Evolutionary conservation across 306 rosid genomes (phyloP).

Genomic region (Betula pendula): DNA sequence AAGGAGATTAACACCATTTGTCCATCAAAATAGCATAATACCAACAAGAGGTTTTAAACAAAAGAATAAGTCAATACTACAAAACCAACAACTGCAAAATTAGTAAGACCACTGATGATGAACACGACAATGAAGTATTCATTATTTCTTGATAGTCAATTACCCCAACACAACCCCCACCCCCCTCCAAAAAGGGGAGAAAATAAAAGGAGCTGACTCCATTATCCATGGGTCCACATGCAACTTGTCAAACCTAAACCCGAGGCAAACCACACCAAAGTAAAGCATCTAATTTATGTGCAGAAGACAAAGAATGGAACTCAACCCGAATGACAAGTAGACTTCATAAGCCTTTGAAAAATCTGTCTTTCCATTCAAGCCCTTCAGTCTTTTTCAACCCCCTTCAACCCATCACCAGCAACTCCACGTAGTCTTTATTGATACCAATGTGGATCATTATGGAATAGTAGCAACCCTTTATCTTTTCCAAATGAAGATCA

Average conservation of each 20-base stretch:
- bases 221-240: too few species aligned
- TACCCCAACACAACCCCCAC: too few species aligned
- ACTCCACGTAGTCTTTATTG: not conserved
- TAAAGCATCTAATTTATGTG: not conserved
- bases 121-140: not conserved
- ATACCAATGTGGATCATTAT: not conserved
- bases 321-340: not conserved
- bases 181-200: too few species aligned
- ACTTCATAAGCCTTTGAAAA: not conserved
- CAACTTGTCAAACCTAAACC: not conserved
- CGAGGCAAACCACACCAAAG: not conserved
- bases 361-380: not conserved
- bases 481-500: not conserved
- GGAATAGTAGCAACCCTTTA: not conserved
- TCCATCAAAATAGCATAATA: not conserved
- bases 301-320: not conserved
- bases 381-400: not conserved
- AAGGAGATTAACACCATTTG: not conserved
- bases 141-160: too few species aligned
- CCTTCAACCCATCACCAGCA: not conserved
- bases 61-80: not conserved
- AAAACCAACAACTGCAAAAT: not conserved
- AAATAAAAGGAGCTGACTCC: too few species aligned
- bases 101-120: not conserved
- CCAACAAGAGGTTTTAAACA: not conserved